Percentiles rank a stretch among this genome's conserved stretches.
These are phyloP conservation scores for Haematococcus lacustris DNA, from an alignment of 139 green algal species.

Conservation along the genomic window DNA sequence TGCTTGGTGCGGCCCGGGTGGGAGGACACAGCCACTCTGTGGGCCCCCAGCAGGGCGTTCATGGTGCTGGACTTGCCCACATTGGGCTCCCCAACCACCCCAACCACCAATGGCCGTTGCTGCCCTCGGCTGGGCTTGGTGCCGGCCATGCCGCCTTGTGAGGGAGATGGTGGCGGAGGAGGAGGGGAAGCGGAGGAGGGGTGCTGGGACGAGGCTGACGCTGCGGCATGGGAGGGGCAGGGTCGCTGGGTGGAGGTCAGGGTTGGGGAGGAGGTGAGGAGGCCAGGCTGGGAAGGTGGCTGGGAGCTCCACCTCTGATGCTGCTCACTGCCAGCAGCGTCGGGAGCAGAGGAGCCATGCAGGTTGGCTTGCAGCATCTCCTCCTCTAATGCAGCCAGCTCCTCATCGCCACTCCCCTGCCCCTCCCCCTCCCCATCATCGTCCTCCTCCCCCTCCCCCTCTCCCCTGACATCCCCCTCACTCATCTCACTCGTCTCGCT, in stretches of 20 bases:
- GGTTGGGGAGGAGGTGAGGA: too few relatives aligned
- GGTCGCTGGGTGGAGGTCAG: too few relatives aligned
- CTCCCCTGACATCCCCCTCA: background rate
- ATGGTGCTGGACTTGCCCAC: conserved; percentile 53
- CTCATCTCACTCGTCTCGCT: background rate
- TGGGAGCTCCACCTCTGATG: too few relatives aligned
- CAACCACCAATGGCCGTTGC: conserved; percentile 40
- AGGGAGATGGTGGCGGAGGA: too few relatives aligned
- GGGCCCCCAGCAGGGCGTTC: conserved; percentile 52
- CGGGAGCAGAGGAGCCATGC: too few relatives aligned
- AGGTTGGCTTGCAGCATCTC: too few relatives aligned
- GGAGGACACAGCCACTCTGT: conserved; percentile 37
- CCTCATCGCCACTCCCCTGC: background rate
- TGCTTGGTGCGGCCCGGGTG: conserved; percentile 60
- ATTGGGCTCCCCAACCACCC: conserved; percentile 54
- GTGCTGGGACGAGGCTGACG: background rate
- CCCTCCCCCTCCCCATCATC: conserved; percentile 14
- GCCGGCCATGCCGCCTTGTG: background rate
- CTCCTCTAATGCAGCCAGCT: background rate
- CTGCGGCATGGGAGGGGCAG: conserved; percentile 1
- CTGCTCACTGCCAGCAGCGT: too few relatives aligned
- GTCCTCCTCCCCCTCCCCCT: conserved; percentile 6
- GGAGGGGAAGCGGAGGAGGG: too few relatives aligned
- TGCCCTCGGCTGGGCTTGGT: background rate
- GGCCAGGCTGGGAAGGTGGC: too few relatives aligned